Percentiles rank a stretch among this genome's conserved stretches.
Conservation (phyloP, 441 rosid genomes). For the Omphalea diandra region DNA sequence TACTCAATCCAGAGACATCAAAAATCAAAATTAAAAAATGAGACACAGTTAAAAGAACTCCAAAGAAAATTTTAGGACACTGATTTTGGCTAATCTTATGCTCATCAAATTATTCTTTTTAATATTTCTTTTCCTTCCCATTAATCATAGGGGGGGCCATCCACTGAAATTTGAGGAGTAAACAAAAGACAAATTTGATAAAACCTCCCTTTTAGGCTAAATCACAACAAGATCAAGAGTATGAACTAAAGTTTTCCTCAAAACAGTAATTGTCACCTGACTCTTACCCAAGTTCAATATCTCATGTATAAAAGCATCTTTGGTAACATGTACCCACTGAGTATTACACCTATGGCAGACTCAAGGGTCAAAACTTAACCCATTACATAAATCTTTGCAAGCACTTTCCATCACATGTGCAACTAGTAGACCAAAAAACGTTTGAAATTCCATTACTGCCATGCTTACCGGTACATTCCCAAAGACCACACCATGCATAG, state of each 20-base stretch:
- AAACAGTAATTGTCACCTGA: not conserved
- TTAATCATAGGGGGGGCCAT: not conserved
- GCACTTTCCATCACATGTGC: not conserved
- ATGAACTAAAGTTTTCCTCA: not conserved
- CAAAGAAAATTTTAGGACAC: not conserved
- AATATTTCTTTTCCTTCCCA: not conserved
- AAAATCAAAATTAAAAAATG: not conserved
- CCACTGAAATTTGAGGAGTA: not conserved
- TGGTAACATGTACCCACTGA: not conserved
- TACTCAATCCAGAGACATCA: not conserved
- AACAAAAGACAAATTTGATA: not conserved
- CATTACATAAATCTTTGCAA: not conserved
- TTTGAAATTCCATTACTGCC: not conserved
- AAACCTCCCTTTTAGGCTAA: not conserved
- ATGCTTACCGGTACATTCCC: constrained; percentile 55
- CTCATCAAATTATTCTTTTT: not conserved
- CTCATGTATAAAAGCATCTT: not conserved
- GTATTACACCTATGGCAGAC: too few relatives aligned
- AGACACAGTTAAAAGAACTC: not conserved
- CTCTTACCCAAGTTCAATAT: not conserved
- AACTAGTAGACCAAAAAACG: not conserved
- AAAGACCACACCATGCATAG: constrained; percentile 79
- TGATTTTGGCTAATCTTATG: not conserved
- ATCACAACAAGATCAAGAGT: not conserved
- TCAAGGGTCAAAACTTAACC: too few relatives aligned